Conservation (phyloP, 345 rosid genomes). For the Hevea brasiliensis region DNA sequence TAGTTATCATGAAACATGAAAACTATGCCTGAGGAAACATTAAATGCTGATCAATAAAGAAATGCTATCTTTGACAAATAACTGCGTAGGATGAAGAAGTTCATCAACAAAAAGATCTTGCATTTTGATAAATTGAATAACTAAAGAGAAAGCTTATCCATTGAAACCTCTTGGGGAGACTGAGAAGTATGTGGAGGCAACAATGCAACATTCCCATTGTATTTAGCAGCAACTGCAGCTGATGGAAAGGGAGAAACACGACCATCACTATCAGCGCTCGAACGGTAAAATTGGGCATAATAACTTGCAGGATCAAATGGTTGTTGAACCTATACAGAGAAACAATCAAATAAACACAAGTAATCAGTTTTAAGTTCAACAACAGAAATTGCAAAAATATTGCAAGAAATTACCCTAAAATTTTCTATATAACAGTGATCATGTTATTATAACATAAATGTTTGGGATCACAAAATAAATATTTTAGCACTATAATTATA, state of each 20-base stretch:
- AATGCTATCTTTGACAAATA: not conserved
- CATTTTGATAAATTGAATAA: slow-evolving; percentile 1
- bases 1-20: not conserved
- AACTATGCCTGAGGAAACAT: not conserved
- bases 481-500: too few species aligned
- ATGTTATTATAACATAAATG: not conserved
- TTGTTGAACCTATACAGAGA: slow-evolving; percentile 58
- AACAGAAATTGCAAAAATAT: slow-evolving; percentile 1
- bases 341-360: slow-evolving; percentile 29
- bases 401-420: not conserved
- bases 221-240: slow-evolving; percentile 69
- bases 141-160: slow-evolving; percentile 13
- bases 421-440: not conserved
- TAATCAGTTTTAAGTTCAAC: slow-evolving; percentile 18
- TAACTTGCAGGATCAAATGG: slow-evolving; percentile 78
- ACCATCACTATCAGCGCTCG: slow-evolving; percentile 68
- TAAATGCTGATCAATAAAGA: slow-evolving; percentile 1
- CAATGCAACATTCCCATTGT: slow-evolving; percentile 69
- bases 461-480: not conserved
- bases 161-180: slow-evolving; percentile 78
- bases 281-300: slow-evolving; percentile 74
- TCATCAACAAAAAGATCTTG: not conserved
- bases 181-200: slow-evolving; percentile 77
- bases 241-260: slow-evolving; percentile 78
- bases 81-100: not conserved